phyloP scores from a whole-genome alignment of 177 flowering plant species.

The Vitis hybrid region DNA sequence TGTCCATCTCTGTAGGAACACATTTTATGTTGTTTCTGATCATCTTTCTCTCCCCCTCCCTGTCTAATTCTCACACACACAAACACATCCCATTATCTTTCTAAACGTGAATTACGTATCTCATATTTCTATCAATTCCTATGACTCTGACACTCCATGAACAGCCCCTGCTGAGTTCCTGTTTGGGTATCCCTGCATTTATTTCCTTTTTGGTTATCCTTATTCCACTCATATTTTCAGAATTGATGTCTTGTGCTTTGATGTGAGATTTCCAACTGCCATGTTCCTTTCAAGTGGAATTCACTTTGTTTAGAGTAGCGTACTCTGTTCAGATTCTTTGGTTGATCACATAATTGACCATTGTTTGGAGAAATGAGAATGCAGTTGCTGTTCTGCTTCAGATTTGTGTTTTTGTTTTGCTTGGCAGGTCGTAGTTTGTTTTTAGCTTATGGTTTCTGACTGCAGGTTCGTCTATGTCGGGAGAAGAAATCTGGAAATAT shows the following conservation, averaged over 20 bases:
- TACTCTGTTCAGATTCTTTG: no score
- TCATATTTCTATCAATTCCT: not conserved
- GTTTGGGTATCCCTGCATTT: not conserved
- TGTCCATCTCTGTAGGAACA: no score
- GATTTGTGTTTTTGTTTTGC: not conserved
- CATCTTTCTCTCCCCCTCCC: no score
- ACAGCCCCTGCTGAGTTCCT: not conserved
- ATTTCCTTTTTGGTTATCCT: not conserved
- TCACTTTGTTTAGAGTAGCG: no score
- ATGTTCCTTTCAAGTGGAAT: no score
- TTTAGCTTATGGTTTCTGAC: conserved; percentile 4
- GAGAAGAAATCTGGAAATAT: conserved; percentile 89
- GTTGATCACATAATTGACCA: no score
- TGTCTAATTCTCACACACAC: no score
- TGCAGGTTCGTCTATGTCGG: conserved; percentile 87
- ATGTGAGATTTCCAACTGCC: no score
- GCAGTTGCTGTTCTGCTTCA: not conserved
- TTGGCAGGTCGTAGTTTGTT: not conserved
- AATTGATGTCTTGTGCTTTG: no score
- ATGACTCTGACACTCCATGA: not conserved
- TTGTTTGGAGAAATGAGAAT: no score
- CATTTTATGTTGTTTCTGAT: no score
- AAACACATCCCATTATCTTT: not conserved
- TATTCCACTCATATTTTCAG: not conserved
- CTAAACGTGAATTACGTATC: not conserved